Base-by-base conservation (phyloP, 495 filamentous ascomycete species). In the Niebla homalea region DNA sequence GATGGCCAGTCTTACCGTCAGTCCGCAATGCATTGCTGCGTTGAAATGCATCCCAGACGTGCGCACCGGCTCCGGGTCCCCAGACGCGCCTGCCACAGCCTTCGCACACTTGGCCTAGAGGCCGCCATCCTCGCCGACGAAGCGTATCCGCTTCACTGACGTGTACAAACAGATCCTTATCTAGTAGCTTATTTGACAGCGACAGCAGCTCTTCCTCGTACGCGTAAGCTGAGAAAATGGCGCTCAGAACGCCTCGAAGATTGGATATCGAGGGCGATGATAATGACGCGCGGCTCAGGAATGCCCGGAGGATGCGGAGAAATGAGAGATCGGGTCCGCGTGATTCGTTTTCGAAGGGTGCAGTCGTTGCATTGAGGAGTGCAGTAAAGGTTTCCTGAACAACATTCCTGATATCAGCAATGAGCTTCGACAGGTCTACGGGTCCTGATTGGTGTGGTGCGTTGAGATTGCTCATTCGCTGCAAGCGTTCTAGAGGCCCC, bases 341-440 rank as follows among this genome's bases (percentile, higher is more conserved):
- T 50, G 56, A 59, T 47, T 62, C 62, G 51, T 64, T 55, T 46
- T 10, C 61, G 32, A 23, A 62, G 45, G 35, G 66, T 55, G 22
- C 64, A 55, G 19, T 64, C 12, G 84, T 89, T 52, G 80, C 74
- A 3, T 79, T 76, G 4, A 98, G 79, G 20, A 98, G 77, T 0
- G 89, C 81, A 3, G 88, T 94, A 61, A 98, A 98, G 2, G 82
- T 82, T 47, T 87, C 81, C 60, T 98, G 92, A 12, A 97, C 89
- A 49, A 89, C 73, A 11, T 74, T 73, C 1, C 93, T 84, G 46
- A 94, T 72, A 6, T 76, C 66, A 8, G 70, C 66, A 26, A 81
- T 72, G 19, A 92, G 69, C 50, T 81, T 66, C 6, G 58, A 47
- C 15, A 41, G 18, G 43, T 54, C 48, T 26, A 49, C 36, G 2